phyloP scores from a whole-genome alignment of 768 basidiomycete genomes.

The Sutorius australiensis region DNA sequence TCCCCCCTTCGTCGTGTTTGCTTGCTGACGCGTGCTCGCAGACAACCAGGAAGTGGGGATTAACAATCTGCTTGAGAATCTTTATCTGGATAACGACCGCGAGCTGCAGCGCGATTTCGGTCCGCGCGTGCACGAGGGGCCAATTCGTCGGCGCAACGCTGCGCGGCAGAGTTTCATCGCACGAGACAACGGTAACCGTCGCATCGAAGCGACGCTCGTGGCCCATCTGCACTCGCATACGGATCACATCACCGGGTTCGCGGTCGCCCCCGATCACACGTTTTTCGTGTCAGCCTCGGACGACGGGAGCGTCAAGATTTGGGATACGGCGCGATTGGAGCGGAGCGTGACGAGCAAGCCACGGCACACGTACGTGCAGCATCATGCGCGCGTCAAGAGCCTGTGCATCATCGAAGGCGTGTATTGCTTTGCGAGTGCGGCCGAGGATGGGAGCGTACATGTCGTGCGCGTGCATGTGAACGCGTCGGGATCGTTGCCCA shows the following conservation, averaged over 20 bases:
- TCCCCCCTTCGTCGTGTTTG: neutral
- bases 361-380: conserved; percentile 64
- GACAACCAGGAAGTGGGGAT: conserved; percentile 91
- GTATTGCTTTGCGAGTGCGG: conserved; percentile 87
- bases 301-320: conserved; percentile 90
- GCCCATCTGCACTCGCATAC: conserved; percentile 83
- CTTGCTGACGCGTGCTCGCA: conserved; percentile 28
- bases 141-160: conserved; percentile 71
- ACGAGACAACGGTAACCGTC: conserved; percentile 58
- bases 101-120: conserved; percentile 92
- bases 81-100: conserved; percentile 82
- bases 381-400: conserved; percentile 62
- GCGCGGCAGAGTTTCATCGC: conserved; percentile 63
- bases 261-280: conserved; percentile 88
- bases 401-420: conserved; percentile 82
- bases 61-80: conserved; percentile 80
- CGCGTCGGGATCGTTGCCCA: conserved; percentile 65
- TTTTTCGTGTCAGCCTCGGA: conserved; percentile 95
- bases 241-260: conserved; percentile 72
- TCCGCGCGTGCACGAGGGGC: conserved; percentile 78
- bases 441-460: conserved; percentile 79
- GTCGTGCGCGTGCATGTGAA: conserved; percentile 79
- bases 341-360: conserved; percentile 89
- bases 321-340: conserved; percentile 91
- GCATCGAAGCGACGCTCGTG: conserved; percentile 75